These are phyloP conservation scores for Petunia hybrid DNA, from an alignment of 305 asterid genomes.

Conservation along the genomic window DNA sequence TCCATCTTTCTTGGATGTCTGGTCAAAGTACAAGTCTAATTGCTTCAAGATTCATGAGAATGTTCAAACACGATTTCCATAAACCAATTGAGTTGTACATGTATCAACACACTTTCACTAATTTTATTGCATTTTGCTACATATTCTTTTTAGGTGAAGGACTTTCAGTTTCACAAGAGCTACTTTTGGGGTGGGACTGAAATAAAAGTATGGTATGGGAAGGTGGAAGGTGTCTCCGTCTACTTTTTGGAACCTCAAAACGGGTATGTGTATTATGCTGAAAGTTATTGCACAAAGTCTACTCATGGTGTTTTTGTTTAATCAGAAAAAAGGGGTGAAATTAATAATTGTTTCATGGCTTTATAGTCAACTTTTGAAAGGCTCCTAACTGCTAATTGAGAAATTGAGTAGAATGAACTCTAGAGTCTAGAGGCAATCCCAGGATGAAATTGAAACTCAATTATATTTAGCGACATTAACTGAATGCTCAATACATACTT, in stretches of 20 bases:
- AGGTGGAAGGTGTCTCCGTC: constrained; percentile 95
- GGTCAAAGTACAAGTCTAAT: background rate
- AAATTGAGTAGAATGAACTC: constrained; percentile 6
- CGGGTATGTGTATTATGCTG: constrained; percentile 63
- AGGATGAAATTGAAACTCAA: constrained; percentile 11
- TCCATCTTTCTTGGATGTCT: constrained; percentile 13
- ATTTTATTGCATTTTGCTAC: constrained; percentile 31
- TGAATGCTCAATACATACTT: background rate
- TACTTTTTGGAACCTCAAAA: constrained; percentile 98
- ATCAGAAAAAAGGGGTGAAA: background rate
- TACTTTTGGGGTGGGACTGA: constrained; percentile 93
- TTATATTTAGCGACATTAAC: too few species aligned
- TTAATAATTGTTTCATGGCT: background rate
- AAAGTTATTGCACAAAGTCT: background rate
- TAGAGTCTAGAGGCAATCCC: constrained; percentile 7
- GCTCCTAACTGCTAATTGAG: background rate
- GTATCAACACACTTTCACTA: background rate
- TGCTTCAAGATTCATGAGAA: constrained; percentile 18
- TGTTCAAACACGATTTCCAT: constrained; percentile 7
- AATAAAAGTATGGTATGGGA: constrained; percentile 93
- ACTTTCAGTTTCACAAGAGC: constrained; percentile 76
- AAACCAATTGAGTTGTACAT: background rate
- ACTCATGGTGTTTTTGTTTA: background rate
- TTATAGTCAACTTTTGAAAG: background rate
- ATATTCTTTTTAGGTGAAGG: constrained; percentile 71